Percentiles rank a stretch among this genome's conserved stretches.
phyloP scores from a whole-genome alignment of 2,329 filamentous ascomycete species.

The Ophiosphaerella korrae region DNA sequence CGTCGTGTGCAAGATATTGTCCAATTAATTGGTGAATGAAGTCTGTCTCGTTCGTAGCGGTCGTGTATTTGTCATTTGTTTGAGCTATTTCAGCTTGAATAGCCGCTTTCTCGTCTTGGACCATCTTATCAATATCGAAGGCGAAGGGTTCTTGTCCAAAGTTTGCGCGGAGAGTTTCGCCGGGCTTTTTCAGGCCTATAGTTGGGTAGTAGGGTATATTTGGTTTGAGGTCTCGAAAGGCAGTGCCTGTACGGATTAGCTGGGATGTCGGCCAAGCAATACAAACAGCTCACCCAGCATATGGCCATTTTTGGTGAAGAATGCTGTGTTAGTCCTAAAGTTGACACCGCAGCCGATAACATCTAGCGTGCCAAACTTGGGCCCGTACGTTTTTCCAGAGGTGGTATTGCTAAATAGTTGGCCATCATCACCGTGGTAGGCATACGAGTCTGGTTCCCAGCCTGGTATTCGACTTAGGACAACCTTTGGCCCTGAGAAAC shows the following conservation, averaged over 20 bases:
- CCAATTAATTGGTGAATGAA: slow-evolving; percentile 82
- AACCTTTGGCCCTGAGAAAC: slow-evolving; percentile 65
- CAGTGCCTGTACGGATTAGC: slow-evolving; percentile 60
- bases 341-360: slow-evolving; percentile 69
- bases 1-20: slow-evolving; percentile 92
- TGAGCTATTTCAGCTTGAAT: slow-evolving; percentile 41
- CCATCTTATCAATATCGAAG: slow-evolving; percentile 88
- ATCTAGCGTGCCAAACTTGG: slow-evolving; percentile 63
- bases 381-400: slow-evolving; percentile 63
- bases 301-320: slow-evolving; percentile 69
- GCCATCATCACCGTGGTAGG: slow-evolving; percentile 70
- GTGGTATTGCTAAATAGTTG: slow-evolving; percentile 65
- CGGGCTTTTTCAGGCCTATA: slow-evolving; percentile 69
- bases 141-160: slow-evolving; percentile 77
- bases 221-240: slow-evolving; percentile 69
- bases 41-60: slow-evolving; percentile 68
- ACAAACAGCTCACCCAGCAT: slow-evolving; percentile 54
- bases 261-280: background rate
- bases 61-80: slow-evolving; percentile 20
- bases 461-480: slow-evolving; percentile 66
- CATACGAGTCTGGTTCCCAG: slow-evolving; percentile 70
- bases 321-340: slow-evolving; percentile 64
- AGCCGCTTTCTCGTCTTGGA: slow-evolving; percentile 52
- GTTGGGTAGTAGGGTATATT: slow-evolving; percentile 68
- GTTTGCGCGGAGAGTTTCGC: slow-evolving; percentile 64